These are phyloP conservation scores for Candida odintsovae DNA, from an alignment of 805 yeast species.

Conservation along the genomic window DNA sequence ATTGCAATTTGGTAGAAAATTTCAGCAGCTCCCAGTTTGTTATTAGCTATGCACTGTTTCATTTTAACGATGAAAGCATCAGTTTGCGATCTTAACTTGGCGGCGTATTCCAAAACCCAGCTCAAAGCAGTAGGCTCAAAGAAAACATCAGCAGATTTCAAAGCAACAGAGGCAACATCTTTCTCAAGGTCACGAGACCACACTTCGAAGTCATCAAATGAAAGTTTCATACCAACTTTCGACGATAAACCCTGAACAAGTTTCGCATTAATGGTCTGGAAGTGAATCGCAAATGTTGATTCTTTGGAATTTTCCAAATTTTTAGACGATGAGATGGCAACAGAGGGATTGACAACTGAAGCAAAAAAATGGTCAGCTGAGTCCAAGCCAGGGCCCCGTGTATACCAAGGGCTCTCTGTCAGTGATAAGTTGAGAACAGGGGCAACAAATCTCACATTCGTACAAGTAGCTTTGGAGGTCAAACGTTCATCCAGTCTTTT, in stretches of 20 bases:
- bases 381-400: neutral
- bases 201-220: slow-evolving; percentile 22
- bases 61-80: slow-evolving; percentile 4
- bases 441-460: slow-evolving; percentile 41
- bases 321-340: slow-evolving; percentile 15
- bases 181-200: slow-evolving; percentile 24
- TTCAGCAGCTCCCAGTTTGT: slow-evolving; percentile 24
- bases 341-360: slow-evolving; percentile 17
- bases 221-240: slow-evolving; percentile 2
- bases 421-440: slow-evolving; percentile 38
- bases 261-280: slow-evolving; percentile 2
- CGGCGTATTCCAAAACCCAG: slow-evolving; percentile 22
- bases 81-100: neutral
- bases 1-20: slow-evolving; percentile 37
- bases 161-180: slow-evolving; percentile 21
- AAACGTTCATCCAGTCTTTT: slow-evolving; percentile 33
- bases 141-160: slow-evolving; percentile 26
- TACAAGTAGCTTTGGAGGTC: slow-evolving; percentile 28
- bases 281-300: slow-evolving; percentile 14
- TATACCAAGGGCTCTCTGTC: slow-evolving; percentile 26
- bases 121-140: slow-evolving; percentile 29
- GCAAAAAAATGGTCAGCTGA: slow-evolving; percentile 7
- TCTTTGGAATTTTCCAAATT: slow-evolving; percentile 12
- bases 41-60: slow-evolving; percentile 6
- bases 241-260: slow-evolving; percentile 7